These are phyloP conservation scores for Curvularia sp. DNA, from an alignment of 2,329 filamentous ascomycete genomes.

Conservation along the genomic window DNA sequence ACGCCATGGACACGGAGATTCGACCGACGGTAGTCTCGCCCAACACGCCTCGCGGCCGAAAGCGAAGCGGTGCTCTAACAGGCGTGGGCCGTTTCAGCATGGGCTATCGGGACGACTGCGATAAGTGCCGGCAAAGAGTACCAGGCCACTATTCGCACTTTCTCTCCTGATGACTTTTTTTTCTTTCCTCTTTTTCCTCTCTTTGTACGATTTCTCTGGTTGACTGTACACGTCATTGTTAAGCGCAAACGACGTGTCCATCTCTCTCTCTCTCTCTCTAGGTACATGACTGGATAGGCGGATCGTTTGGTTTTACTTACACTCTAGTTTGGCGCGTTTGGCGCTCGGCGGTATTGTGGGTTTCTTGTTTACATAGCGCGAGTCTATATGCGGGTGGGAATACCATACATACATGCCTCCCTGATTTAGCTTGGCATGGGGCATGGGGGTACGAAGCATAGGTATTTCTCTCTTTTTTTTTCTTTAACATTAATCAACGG, in stretches of 20 bases:
- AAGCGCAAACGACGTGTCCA: neutral
- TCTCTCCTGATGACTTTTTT: slow-evolving; percentile 29
- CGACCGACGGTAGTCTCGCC: slow-evolving; percentile 21
- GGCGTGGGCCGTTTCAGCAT: slow-evolving; percentile 55
- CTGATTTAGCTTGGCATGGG: neutral
- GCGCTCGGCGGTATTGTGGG: slow-evolving; percentile 4
- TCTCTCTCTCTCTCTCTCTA: neutral
- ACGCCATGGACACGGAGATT: slow-evolving; percentile 43
- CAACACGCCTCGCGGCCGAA: slow-evolving; percentile 43
- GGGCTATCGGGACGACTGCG: slow-evolving; percentile 59
- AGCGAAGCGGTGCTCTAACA: slow-evolving; percentile 50
- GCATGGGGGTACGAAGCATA: neutral
- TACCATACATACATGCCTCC: neutral
- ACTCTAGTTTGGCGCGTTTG: slow-evolving; percentile 4
- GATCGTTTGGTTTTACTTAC: neutral
- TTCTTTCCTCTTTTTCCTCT: neutral
- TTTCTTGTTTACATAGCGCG: neutral
- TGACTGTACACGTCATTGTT: neutral
- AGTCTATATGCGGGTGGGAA: neutral
- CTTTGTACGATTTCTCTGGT: neutral
- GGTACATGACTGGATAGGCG: neutral
- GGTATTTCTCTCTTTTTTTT: neutral
- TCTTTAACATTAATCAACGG: neutral
- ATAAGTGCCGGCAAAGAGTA: slow-evolving; percentile 57
- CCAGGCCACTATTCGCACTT: slow-evolving; percentile 61